Evolutionary conservation across 106 monocot species (phyloP).

Genomic region (Dendrobium catenatum): DNA sequence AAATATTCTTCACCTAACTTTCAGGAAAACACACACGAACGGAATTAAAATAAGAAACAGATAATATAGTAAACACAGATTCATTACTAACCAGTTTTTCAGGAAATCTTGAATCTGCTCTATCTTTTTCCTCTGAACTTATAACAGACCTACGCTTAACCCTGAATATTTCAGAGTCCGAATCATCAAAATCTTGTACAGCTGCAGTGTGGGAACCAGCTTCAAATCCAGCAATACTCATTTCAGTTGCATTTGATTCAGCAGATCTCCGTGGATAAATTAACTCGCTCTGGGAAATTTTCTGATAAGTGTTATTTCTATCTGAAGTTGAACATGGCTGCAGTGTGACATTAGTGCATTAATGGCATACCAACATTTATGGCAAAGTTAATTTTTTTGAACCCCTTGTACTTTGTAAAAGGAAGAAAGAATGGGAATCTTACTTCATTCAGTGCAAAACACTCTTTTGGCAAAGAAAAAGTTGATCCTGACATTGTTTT

Average conservation of each 20-base stretch:
- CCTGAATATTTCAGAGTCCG: constrained; percentile 60
- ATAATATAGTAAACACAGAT: background rate
- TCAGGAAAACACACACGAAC: background rate
- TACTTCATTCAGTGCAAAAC: constrained; percentile 5
- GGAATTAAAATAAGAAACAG: background rate
- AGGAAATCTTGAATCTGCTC: constrained; percentile 4
- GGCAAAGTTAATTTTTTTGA: background rate
- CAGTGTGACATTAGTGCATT: background rate
- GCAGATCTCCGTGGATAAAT: background rate
- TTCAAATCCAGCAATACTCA: background rate
- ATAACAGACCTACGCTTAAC: constrained; percentile 45
- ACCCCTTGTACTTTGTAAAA: background rate
- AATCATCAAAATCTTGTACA: constrained; percentile 35
- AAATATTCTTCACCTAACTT: background rate
- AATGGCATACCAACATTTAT: background rate
- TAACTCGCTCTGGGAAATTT: background rate
- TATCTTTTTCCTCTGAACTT: constrained; percentile 16
- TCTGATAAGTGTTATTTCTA: background rate
- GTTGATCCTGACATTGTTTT: constrained; percentile 9
- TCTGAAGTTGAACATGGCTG: background rate
- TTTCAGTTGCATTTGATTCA: constrained; percentile 11
- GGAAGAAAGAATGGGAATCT: background rate
- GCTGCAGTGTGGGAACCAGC: background rate
- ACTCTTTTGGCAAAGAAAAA: background rate
- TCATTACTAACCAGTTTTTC: constrained; percentile 40